A percentile compares a stretch with the other conserved stretches of the same genome.
phyloP scores from a whole-genome alignment of 1,284 basidiomycete genomes.

The Baeospora myosura region DNA sequence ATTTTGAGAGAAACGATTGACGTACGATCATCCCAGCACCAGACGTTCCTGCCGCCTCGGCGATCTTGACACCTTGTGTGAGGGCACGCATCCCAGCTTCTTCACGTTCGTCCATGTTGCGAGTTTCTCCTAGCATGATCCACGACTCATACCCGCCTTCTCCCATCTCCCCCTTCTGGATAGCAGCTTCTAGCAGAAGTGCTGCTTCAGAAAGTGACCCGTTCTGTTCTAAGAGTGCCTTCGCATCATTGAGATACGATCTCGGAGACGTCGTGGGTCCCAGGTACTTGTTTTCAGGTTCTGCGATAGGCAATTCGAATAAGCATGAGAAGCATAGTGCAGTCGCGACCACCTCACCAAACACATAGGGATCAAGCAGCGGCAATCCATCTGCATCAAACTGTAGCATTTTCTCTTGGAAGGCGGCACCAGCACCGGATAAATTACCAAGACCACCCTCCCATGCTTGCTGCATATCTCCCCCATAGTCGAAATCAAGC shows the following conservation, averaged over 20 bases:
- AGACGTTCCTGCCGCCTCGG: conserved; percentile 53
- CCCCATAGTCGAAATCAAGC: conserved; percentile 51
- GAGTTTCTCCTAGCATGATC: conserved; percentile 88
- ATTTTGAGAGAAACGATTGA: conserved; percentile 13
- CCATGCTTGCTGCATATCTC: conserved; percentile 58
- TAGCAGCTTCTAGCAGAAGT: conserved; percentile 81
- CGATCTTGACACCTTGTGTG: conserved; percentile 57
- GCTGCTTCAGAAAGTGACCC: conserved; percentile 84
- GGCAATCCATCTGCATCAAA: conserved; percentile 74
- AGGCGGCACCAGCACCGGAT: conserved; percentile 22
- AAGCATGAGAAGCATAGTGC: neutral
- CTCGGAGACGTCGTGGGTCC: conserved; percentile 40
- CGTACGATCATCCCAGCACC: conserved; percentile 80
- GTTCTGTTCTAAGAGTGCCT: conserved; percentile 67
- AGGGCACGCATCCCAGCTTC: conserved; percentile 73
- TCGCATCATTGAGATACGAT: conserved; percentile 63
- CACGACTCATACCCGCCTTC: conserved; percentile 85
- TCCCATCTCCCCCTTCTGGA: conserved; percentile 71
- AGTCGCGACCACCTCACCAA: conserved; percentile 47
- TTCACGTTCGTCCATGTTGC: conserved; percentile 95
- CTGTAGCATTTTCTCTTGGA: conserved; percentile 34
- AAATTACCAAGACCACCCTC: conserved; percentile 43
- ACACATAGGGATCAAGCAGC: conserved; percentile 59
- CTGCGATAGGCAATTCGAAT: conserved; percentile 27
- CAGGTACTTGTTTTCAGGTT: conserved; percentile 65